A percentile compares a stretch with the other conserved stretches of the same genome.
Evolutionary conservation across 179 eudicot species (phyloP).

Genomic region (Drosera spatulata): DNA sequence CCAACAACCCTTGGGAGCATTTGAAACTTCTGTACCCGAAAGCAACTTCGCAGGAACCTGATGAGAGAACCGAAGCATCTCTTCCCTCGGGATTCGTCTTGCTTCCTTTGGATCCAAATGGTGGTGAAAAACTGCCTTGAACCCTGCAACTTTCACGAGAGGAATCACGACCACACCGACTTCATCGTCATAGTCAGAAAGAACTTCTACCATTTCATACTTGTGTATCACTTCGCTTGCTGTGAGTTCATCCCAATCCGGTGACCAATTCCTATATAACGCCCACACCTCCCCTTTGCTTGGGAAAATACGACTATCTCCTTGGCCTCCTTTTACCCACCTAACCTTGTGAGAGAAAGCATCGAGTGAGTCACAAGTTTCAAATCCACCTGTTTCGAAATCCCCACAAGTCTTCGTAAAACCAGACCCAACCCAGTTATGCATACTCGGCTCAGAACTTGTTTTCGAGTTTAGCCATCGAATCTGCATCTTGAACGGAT

Average conservation of each 20-base stretch:
- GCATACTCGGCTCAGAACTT: slow-evolving; percentile 17
- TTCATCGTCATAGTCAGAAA: slow-evolving; percentile 29
- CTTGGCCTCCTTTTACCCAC: slow-evolving; percentile 61
- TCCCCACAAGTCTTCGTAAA: slow-evolving; percentile 79
- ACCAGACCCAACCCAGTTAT: slow-evolving; percentile 56
- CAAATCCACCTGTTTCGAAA: slow-evolving; percentile 49
- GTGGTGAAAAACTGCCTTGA: slow-evolving; percentile 60
- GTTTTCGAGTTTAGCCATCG: slow-evolving; percentile 37
- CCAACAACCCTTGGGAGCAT: slow-evolving; percentile 71
- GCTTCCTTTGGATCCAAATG: slow-evolving; percentile 40
- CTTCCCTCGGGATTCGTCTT: slow-evolving; percentile 45
- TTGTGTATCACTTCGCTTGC: slow-evolving; percentile 58
- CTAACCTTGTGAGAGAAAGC: slow-evolving; percentile 77
- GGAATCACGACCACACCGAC: slow-evolving; percentile 59
- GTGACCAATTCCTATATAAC: slow-evolving; percentile 78
- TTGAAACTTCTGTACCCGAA: slow-evolving; percentile 33
- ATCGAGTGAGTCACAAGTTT: slow-evolving; percentile 42
- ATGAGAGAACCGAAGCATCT: slow-evolving; percentile 76
- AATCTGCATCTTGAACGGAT: slow-evolving; percentile 33
- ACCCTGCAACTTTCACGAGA: slow-evolving; percentile 70
- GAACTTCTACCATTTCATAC: slow-evolving; percentile 89
- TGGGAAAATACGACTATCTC: slow-evolving; percentile 49
- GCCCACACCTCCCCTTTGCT: slow-evolving; percentile 93
- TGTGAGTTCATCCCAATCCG: slow-evolving; percentile 71
- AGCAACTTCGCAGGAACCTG: slow-evolving; percentile 70